Evolutionary conservation across 2,329 filamentous ascomycete species (phyloP), one percentile per base, ranked within the genome.

Genomic region (Macrophomina pseudophaseolina): DNA sequence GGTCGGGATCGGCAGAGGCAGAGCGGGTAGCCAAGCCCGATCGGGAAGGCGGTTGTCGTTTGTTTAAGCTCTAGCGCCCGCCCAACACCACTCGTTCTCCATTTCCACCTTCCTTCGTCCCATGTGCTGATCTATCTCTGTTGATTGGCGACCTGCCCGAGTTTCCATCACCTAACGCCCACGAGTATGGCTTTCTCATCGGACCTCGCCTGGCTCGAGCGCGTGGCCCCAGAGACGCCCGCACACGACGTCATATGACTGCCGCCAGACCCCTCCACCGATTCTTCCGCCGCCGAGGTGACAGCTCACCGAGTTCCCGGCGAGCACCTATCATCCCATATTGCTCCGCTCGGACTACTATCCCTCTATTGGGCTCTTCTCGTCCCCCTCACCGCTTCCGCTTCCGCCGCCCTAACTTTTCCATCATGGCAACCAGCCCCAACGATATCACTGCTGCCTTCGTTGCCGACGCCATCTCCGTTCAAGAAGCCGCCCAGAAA

Each of bases 131-230:
- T 65, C 63, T 65, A 38, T 49, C 52, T 49, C 52, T 32, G 30
- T 2, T 58, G 63, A 65, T 65, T 65, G 63, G 63, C 32, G 58
- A 38, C 58, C 5, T 28, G 30, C 33, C 42, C 63, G 51, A 65
- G 18, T 56, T 46, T 44, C 49, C 23, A 53, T 65, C 63, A 49
- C 44, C 42, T 49, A 62, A 62, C 46, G 38, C 14, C 30, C 58
- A 28, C 30, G 11, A n/a, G 12, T 44, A 65, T 40, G 40, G 52
- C 63, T 30, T 32, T 42, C 18, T 14, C 44, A 42, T 65, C 63
- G 63, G 63, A 58, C 23, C 40, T 65, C 52, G 63, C 63, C 63
- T 53, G 33, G 38, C 63, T 58, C 42, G 42, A 48, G 58, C 58
- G 12, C 46, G 44, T 38, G 14, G 62, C 62, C 3, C 12, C 11